Evolutionary conservation across 1,139 yeast genomes (phyloP), one percentile per base, ranked within the genome.

Genomic region (Eremothecium cymbalariae): DNA sequence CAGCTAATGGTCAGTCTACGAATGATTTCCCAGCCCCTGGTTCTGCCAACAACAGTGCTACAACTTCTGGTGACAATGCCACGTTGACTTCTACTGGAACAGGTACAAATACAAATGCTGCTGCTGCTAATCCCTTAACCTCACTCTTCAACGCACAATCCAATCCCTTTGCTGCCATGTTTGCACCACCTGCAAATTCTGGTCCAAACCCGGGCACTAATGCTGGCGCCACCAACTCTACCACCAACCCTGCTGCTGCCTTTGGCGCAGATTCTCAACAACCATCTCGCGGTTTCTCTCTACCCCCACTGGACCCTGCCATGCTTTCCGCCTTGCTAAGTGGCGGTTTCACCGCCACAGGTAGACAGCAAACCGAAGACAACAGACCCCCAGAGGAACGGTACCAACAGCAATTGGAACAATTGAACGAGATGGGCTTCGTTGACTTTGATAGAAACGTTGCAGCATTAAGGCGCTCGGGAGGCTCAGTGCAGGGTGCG

Each of bases 401-500:
- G 43, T 90, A 80, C 60, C 95, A 83, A 57, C 57, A 68, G n/a
- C 97, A 90, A 57, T 67, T 90, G 51, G 74, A 94, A 53, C 97
- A 88, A 59, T 71, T 90, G 57, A 90, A 90, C 57, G 98, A 90
- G 55, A 84, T 90, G 80, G 98, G 98, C 2, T 90, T 90, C 63
- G 77, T 74, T 47, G 97, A 90, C 49, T 90, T 88, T 54, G 97
- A 90, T 47, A 71, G 84, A 48, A 90, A 90, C 53, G 86, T 90
- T 13, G 78, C 78, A 17, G 97, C 97, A 1, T 69, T 90, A 51
- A 76, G 96, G 65, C 76, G 97, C 62, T 76, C 93, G 38, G 97
- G 97, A 17, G 98, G 98, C 8, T 83, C 88, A 47, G 97, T 90
- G 13, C 95, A 90, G 61, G 97, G 97, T 26, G 98, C 98, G 9